Evolutionary conservation across 257 asterid species (phyloP).

Genomic region (Solanum lycopersicoides): DNA sequence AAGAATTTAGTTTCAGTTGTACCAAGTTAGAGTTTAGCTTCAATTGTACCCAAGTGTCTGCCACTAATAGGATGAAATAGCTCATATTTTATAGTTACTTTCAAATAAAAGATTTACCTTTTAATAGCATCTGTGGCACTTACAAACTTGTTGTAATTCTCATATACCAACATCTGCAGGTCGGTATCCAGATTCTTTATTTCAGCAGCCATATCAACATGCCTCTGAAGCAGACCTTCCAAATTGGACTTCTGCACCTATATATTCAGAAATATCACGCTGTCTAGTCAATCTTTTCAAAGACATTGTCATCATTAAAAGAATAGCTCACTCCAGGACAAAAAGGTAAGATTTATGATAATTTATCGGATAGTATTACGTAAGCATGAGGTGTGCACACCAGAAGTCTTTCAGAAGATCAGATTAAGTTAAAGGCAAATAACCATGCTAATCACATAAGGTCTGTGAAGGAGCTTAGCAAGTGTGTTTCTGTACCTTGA

Average conservation of each 20-base stretch:
- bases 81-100: background rate
- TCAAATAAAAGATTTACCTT: slow-evolving; percentile 34
- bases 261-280: background rate
- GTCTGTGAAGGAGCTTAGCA: background rate
- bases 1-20: background rate
- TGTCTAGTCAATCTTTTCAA: background rate
- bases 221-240: slow-evolving; percentile 95
- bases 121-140: slow-evolving; percentile 96
- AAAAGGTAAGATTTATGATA: background rate
- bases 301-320: background rate
- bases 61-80: background rate
- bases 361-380: background rate
- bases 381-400: background rate
- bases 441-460: background rate
- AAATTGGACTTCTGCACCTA: slow-evolving; percentile 89
- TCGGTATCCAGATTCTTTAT: slow-evolving; percentile 95
- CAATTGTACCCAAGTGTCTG: background rate
- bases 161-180: slow-evolving; percentile 96
- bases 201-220: slow-evolving; percentile 99
- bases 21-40: background rate
- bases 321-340: background rate
- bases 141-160: slow-evolving; percentile 95
- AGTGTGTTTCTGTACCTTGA: background rate
- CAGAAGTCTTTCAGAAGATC: background rate
- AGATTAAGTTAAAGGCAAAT: background rate